Evolutionary conservation across 1,139 yeast species (phyloP), one percentile per base, ranked within the genome.

Genomic region (Debaryomyces fabryi): DNA sequence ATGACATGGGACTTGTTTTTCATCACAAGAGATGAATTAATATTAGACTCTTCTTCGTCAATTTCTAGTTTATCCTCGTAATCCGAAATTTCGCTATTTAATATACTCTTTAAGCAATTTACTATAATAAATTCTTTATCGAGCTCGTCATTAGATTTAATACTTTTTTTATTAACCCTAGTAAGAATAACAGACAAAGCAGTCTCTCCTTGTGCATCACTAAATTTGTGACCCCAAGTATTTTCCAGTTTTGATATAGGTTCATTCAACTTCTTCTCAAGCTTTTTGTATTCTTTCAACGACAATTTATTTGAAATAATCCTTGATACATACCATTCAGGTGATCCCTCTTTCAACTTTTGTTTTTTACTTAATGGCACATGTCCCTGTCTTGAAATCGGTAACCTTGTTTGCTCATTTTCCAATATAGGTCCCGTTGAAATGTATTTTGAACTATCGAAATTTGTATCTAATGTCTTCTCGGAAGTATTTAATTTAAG

Each of bases 111-210:
- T 44, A 76, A 63, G 50, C 79, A 75, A 52, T 64, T 65, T 10
- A 76, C 71, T 25, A 76, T 73, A 15, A 62, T 54, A 47, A 56
- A 71, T 52, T 76, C 81, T 49, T 63, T 67, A 46, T 75, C 79
- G 38, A 75, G 72, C 50, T 75, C 79, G 32, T 74, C 78, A 51
- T 76, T 74, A 38, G 72, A 70, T 55, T 76, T 76, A 49, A 75
- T 74, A 52, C 76, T 72, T 53, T 74, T 73, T 51, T 67, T 72
- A 53, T 72, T 74, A 34, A 74, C 65, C 42, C 76, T 58, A 1
- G 73, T 59, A 33, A 76, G 66, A 12, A 72, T 65, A 6, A 73
- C 78, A 0, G 77, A 66, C 20, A 76, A 61, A 0, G 80, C 80
- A 10, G 76, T 67, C 47, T 75, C 80, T 21, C 80, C 81, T 54